These are phyloP conservation scores for Blastocrithidia nonstop DNA, from an alignment of 208 protist genomes.

Conservation along the genomic window DNA sequence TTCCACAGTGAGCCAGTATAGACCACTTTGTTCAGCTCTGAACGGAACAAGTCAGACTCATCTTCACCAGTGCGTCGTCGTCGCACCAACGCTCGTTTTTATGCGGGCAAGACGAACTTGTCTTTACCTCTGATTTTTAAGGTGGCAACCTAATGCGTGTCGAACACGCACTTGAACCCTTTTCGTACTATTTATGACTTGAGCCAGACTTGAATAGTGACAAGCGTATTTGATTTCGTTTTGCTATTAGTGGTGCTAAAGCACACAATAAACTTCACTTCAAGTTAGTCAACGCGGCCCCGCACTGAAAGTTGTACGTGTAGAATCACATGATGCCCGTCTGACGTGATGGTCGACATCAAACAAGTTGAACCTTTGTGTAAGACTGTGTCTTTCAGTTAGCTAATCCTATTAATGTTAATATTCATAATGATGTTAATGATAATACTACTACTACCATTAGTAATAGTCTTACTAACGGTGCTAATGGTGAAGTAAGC, in stretches of 20 bases:
- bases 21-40: constrained; percentile 33
- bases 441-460: no score
- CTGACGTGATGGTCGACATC: constrained; percentile 34
- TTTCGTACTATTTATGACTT: constrained; percentile 52
- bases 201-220: constrained; percentile 48
- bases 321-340: constrained; percentile 70
- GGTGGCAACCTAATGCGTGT: constrained; percentile 67
- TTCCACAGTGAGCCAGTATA: constrained; percentile 33
- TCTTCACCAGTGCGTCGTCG: constrained; percentile 38
- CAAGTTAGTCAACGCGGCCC: constrained; percentile 55
- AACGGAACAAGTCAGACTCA: constrained; percentile 57
- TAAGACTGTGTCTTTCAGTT: constrained; percentile 51
- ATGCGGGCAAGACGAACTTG: constrained; percentile 21
- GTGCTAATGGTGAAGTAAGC: constrained; percentile 44
- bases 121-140: constrained; percentile 59
- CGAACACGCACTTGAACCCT: constrained; percentile 25
- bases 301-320: constrained; percentile 61
- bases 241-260: constrained; percentile 33
- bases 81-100: constrained; percentile 49
- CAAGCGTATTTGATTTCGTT: constrained; percentile 82
- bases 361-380: constrained; percentile 46
- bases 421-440: no score
- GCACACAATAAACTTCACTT: constrained; percentile 30
- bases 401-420: no score
- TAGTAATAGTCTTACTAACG: no score